phyloP scores from a whole-genome alignment of 192 early-diverging fungal species.

The Oehlia diaphana region DNA sequence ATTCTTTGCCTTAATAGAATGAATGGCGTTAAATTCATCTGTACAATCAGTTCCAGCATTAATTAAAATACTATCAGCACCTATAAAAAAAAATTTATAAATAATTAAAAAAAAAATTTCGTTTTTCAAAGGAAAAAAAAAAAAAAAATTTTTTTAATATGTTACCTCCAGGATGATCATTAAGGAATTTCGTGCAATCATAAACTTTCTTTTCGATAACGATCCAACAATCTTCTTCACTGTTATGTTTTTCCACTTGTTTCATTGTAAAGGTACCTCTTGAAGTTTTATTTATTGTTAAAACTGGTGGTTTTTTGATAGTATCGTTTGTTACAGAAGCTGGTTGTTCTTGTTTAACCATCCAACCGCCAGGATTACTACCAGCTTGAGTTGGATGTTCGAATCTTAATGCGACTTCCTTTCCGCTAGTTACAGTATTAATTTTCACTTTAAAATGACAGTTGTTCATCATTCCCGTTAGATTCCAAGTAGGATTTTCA shows the following conservation, averaged over 20 bases:
- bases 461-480: slow-evolving; percentile 81
- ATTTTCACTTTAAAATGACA: slow-evolving; percentile 59
- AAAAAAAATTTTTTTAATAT: not conserved
- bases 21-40: slow-evolving; percentile 90
- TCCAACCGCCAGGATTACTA: slow-evolving; percentile 52
- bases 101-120: not conserved
- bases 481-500: slow-evolving; percentile 59
- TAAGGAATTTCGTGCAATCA: slow-evolving; percentile 69
- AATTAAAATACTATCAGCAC: slow-evolving; percentile 83
- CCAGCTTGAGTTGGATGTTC: slow-evolving; percentile 55
- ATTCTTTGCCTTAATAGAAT: slow-evolving; percentile 80
- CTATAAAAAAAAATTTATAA: not conserved
- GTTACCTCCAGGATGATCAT: slow-evolving; percentile 81
- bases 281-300: not conserved
- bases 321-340: not conserved
- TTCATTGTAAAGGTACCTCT: slow-evolving; percentile 46
- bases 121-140: too few relatives aligned
- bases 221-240: slow-evolving; percentile 77
- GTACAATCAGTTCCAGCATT: slow-evolving; percentile 80
- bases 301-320: not conserved
- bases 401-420: slow-evolving; percentile 37
- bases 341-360: slow-evolving; percentile 36
- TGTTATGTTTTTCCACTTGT: slow-evolving; percentile 66
- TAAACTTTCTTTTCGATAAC: slow-evolving; percentile 73
- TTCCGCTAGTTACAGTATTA: slow-evolving; percentile 17